Evolutionary conservation across 441 rosid species (phyloP).

Genomic region (Brassica hybrid): DNA sequence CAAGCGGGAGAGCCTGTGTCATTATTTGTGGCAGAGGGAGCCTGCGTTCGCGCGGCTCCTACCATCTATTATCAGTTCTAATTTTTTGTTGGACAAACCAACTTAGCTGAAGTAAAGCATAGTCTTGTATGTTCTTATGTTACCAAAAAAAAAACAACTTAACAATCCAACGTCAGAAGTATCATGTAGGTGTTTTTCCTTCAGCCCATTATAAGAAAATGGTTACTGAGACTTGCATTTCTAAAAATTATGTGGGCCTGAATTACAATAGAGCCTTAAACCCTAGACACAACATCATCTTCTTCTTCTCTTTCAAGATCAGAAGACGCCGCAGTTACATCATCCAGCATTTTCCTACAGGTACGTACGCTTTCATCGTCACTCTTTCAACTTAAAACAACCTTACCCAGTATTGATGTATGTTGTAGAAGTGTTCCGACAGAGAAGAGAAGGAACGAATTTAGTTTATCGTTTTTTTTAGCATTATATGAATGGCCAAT

Average conservation of each 20-base stretch:
- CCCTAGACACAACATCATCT: not conserved
- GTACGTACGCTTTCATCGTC: not conserved
- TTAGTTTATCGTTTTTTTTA: not conserved
- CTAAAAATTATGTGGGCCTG: not conserved
- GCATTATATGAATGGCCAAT: not conserved
- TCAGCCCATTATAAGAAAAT: slow-evolving; percentile 1
- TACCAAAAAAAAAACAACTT: too few relatives aligned
- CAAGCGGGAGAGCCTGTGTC: slow-evolving; percentile 49
- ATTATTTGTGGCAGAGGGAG: slow-evolving; percentile 65
- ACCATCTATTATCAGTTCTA: not conserved
- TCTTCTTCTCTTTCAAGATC: slow-evolving; percentile 1
- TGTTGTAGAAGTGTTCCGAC: not conserved
- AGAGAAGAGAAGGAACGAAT: not conserved
- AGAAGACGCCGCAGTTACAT: slow-evolving; percentile 25
- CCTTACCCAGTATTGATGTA: not conserved
- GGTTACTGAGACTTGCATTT: not conserved
- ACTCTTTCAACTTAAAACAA: not conserved
- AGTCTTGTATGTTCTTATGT: too few relatives aligned
- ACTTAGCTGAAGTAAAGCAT: not conserved
- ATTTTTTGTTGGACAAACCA: too few relatives aligned
- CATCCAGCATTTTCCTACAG: not conserved
- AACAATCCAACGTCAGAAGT: too few relatives aligned
- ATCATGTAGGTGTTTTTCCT: not conserved
- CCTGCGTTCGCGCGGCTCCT: slow-evolving; percentile 75
- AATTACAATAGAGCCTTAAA: slow-evolving; percentile 5